These are phyloP conservation scores for Tetratostichococcus sp. DNA, from an alignment of 139 green algal genomes.

Conservation along the genomic window DNA sequence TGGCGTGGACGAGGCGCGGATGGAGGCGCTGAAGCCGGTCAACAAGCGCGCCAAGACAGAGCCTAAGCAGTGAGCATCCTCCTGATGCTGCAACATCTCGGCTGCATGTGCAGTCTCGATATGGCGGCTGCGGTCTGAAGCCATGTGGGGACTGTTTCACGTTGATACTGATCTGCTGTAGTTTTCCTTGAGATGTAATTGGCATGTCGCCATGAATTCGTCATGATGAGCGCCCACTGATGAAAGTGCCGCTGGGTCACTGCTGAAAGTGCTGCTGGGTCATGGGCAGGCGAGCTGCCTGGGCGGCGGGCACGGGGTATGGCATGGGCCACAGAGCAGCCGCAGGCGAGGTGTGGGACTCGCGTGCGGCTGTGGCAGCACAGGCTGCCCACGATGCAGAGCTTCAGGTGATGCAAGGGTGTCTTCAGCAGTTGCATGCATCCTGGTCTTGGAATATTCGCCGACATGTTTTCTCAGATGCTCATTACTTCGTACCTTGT, in stretches of 20 bases:
- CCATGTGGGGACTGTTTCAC: too few relatives aligned
- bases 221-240: too few relatives aligned
- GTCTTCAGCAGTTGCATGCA: too few relatives aligned
- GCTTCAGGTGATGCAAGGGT: conserved; percentile 38
- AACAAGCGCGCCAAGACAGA: conserved; percentile 24
- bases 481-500: too few relatives aligned
- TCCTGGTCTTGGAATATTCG: too few relatives aligned
- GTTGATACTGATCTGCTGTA: too few relatives aligned
- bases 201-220: not conserved
- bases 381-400: conserved; percentile 64
- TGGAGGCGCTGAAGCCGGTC: conserved; percentile 24
- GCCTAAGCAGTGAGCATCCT: not conserved
- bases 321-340: conserved; percentile 25
- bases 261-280: too few relatives aligned
- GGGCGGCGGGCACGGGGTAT: conserved; percentile 60
- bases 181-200: not conserved
- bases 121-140: too few relatives aligned
- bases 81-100: too few relatives aligned
- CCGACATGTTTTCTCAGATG: too few relatives aligned
- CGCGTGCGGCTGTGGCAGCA: conserved; percentile 40
- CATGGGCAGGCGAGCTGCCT: conserved; percentile 2
- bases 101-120: too few relatives aligned
- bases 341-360: conserved; percentile 47
- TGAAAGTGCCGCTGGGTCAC: too few relatives aligned
- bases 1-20: conserved; percentile 21